A percentile compares a stretch with the other conserved stretches of the same genome.
Conservation (phyloP, 2,329 filamentous ascomycete genomes). For the Trichothecium roseum region DNA sequence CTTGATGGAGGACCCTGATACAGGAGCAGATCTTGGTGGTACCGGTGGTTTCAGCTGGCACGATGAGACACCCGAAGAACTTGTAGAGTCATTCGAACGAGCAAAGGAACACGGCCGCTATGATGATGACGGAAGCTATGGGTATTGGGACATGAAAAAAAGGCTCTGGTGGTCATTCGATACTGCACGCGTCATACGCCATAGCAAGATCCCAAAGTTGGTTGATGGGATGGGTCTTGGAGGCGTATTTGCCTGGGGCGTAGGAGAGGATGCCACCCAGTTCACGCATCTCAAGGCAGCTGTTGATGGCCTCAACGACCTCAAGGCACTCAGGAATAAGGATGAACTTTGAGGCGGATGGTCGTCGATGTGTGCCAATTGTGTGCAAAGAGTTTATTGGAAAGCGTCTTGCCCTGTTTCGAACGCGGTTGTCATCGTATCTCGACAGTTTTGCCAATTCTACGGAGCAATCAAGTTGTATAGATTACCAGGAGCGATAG, state of each 20-base stretch:
- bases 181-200: constrained; percentile 43
- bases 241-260: constrained; percentile 66
- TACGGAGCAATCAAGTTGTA: too few species aligned
- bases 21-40: constrained; percentile 46
- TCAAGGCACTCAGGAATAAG: constrained; percentile 5
- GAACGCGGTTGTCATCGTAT: too few species aligned
- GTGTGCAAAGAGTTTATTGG: too few species aligned
- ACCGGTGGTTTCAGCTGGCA: constrained; percentile 52
- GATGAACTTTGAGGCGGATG: constrained; percentile 25
- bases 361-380: too few species aligned
- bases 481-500: too few species aligned
- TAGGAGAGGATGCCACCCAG: constrained; percentile 53
- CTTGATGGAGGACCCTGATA: constrained; percentile 45
- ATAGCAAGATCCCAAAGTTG: constrained; percentile 50
- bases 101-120: constrained; percentile 43
- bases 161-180: constrained; percentile 68
- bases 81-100: constrained; percentile 45
- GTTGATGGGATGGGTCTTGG: constrained; percentile 47
- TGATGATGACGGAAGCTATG: constrained; percentile 53
- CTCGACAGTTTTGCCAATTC: too few species aligned
- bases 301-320: constrained; percentile 11
- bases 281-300: constrained; percentile 30
- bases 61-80: constrained; percentile 39
- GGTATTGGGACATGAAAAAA: constrained; percentile 52
- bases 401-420: too few species aligned